Conservation (phyloP, 2,329 filamentous ascomycete species). For the Pseudogymnoascus sp. region DNA sequence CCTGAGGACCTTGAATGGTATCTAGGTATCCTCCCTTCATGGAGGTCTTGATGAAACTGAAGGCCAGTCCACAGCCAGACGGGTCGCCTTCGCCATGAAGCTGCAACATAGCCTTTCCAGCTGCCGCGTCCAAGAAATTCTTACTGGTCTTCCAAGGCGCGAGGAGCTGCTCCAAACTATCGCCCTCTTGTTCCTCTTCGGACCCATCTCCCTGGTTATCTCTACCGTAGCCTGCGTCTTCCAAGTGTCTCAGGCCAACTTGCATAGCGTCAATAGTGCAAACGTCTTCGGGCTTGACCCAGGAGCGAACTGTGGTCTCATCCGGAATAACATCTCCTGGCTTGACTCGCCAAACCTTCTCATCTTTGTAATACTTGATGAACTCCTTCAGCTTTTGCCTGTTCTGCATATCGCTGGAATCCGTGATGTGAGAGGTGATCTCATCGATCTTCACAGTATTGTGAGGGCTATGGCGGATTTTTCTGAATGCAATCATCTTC, state of each 20-base stretch:
- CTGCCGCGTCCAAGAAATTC: conserved; percentile 88
- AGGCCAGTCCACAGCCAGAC: conserved; percentile 84
- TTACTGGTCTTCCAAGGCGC: conserved; percentile 96
- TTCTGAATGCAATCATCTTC: conserved; percentile 89
- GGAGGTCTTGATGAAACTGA: conserved; percentile 94
- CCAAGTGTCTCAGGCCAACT: conserved; percentile 81
- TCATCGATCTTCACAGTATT: conserved; percentile 67
- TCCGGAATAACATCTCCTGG: conserved; percentile 69
- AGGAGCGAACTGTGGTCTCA: conserved; percentile 68
- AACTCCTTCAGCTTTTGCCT: conserved; percentile 97
- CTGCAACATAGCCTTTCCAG: conserved; percentile 93
- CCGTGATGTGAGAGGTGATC: conserved; percentile 85
- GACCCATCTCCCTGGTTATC: conserved; percentile 39
- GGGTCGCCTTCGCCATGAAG: conserved; percentile 92
- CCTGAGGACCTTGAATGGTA: conserved; percentile 59
- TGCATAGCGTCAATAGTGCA: conserved; percentile 96
- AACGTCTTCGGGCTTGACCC: conserved; percentile 94
- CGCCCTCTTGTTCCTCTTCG: conserved; percentile 36
- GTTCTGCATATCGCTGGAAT: conserved; percentile 90
- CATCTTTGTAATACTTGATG: conserved; percentile 78
- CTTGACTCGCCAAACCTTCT: conserved; percentile 72
- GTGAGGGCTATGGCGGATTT: conserved; percentile 68
- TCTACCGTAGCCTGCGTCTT: conserved; percentile 79
- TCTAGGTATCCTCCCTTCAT: conserved; percentile 97
- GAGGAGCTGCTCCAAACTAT: conserved; percentile 78